Conservation (phyloP, 805 yeast species). For the Ogataea pilisensis region DNA sequence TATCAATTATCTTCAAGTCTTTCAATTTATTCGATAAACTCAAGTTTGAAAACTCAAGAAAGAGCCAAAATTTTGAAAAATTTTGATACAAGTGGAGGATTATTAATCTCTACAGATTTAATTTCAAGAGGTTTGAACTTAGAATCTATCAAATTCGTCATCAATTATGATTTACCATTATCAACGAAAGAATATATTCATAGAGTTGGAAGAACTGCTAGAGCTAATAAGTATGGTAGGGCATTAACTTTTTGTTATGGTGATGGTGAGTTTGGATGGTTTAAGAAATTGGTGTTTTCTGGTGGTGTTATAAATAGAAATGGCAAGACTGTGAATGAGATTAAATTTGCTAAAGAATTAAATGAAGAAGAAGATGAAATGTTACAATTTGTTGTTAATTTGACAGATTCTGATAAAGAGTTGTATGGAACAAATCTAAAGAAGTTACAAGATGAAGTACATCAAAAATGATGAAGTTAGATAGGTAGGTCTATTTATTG, state of each 20-base stretch:
- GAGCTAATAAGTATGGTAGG: slow-evolving; percentile 77
- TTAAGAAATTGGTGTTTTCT: slow-evolving; percentile 40
- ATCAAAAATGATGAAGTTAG: slow-evolving; percentile 13
- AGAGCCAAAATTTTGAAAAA: slow-evolving; percentile 55
- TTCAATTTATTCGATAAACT: slow-evolving; percentile 48
- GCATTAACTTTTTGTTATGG: slow-evolving; percentile 76
- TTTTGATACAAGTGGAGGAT: slow-evolving; percentile 48
- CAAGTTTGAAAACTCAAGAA: slow-evolving; percentile 48
- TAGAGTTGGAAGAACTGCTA: slow-evolving; percentile 94
- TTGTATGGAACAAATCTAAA: slow-evolving; percentile 42
- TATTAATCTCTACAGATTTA: slow-evolving; percentile 78
- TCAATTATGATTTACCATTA: slow-evolving; percentile 88
- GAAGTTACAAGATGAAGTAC: slow-evolving; percentile 40
- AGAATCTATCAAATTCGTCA: slow-evolving; percentile 60
- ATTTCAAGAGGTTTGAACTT: slow-evolving; percentile 96
- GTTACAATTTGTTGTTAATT: slow-evolving; percentile 23
- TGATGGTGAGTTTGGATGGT: slow-evolving; percentile 71
- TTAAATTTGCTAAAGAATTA: slow-evolving; percentile 26
- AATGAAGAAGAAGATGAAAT: slow-evolving; percentile 2
- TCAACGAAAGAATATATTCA: slow-evolving; percentile 92
- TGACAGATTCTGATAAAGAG: slow-evolving; percentile 34
- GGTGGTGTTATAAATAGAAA: slow-evolving; percentile 52
- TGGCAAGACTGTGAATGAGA: slow-evolving; percentile 31
- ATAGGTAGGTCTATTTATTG: too few species aligned
- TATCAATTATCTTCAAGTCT: slow-evolving; percentile 11